Evolutionary conservation across 208 protist genomes (phyloP).

Genomic region (Acanthamoeba healyi): DNA sequence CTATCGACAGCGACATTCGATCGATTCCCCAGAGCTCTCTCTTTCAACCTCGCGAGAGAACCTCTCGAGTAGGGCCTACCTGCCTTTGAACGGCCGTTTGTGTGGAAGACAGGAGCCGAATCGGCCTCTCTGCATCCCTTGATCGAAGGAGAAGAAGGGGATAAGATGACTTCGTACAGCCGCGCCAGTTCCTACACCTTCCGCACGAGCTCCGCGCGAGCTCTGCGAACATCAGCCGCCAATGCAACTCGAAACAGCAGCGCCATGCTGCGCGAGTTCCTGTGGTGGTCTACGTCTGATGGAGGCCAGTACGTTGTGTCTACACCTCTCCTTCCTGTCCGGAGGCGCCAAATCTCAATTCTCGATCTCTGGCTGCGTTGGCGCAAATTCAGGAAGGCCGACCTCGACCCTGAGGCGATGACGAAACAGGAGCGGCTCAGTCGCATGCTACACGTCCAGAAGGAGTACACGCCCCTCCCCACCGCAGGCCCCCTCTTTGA

Average conservation of each 20-base stretch:
- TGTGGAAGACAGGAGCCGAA: not conserved
- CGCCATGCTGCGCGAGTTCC: constrained; percentile 21
- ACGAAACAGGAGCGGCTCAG: constrained; percentile 59
- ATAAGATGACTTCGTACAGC: constrained; percentile 53
- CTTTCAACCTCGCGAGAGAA: too few species aligned
- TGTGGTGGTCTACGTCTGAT: not conserved
- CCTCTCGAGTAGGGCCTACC: too few species aligned
- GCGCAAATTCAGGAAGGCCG: not conserved
- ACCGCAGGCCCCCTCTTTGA: constrained; percentile 20
- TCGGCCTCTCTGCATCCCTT: not conserved
- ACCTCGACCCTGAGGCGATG: constrained; percentile 68
- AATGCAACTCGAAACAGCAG: not conserved
- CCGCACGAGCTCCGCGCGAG: not conserved
- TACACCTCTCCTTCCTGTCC: not conserved
- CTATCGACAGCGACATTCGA: too few species aligned
- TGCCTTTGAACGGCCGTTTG: too few species aligned
- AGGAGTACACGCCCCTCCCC: not conserved
- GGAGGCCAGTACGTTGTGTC: constrained; percentile 15
- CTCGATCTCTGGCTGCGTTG: too few species aligned
- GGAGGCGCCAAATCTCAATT: not conserved
- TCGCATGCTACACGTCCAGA: constrained; percentile 47
- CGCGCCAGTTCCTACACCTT: constrained; percentile 39
- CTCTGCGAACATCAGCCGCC: not conserved
- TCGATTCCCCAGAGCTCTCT: too few species aligned
- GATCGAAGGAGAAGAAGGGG: not conserved